Base-by-base conservation (phyloP, 75 land plant species). In the Ceratopteris richardii region DNA sequence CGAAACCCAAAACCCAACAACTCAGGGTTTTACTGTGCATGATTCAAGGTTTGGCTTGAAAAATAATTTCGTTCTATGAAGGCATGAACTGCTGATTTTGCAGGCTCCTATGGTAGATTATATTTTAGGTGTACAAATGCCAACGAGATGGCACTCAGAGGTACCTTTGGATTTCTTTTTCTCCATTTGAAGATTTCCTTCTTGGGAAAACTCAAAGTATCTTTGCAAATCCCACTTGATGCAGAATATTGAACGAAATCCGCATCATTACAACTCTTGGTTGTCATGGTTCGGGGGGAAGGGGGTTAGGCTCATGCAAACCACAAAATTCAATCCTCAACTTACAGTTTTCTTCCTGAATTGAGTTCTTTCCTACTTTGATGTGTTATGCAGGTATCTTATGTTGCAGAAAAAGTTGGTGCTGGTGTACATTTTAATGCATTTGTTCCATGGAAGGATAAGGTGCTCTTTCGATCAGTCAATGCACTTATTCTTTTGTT, bases 341-440 rank as follows among this genome's bases (percentile, higher is more conserved):
- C 9, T 33, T 33, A 9, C 37, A 33, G 37, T 33, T 9, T 33
- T 33, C 37, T 33, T 33, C n/a, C n/a, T n/a, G n/a, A n/a, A n/a
- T n/a, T n/a, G n/a, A n/a, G n/a, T n/a, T n/a, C 37, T 33, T 33
- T 9, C 37, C 37, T 9, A 33, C 9, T 33, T 33, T 9, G 3
- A 3, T 33, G 37, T 33, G 40, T 66, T 51, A 60, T 27, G 25
- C 12, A 60, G 51, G 68, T 88, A 50, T 74, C 83, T 23, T 22
- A 31, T 53, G 73, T 84, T 27, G 90, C 98, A 11, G 87, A 88
- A 57, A 53, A 60, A 29, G 64, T 88, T 63, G 98, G 98, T 44
- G 90, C 75, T 26, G 98, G 98, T 31, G 95, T 92, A 28, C 98
- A 92, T 69, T 92, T 92, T 70, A 92, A 92, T 59, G 82, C 98